Evolutionary conservation across 257 asterid species (phyloP).

Genomic region (Euphrasia confusa): DNA sequence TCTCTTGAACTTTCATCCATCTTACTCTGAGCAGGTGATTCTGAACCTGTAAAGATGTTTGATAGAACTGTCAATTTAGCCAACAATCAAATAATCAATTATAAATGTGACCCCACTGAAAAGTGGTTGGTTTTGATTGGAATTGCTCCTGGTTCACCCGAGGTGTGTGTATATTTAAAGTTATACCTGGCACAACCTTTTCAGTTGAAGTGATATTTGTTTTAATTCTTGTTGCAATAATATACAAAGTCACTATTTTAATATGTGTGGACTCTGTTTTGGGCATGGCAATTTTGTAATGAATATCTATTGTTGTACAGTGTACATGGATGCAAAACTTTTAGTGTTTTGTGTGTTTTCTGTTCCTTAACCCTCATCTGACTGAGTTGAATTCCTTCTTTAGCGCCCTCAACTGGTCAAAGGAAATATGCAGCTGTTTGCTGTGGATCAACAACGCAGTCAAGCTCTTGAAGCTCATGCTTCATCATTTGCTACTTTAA

Average conservation of each 20-base stretch:
- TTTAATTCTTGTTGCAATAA: too few species aligned
- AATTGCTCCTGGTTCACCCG: slow-evolving; percentile 89
- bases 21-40: slow-evolving; percentile 52
- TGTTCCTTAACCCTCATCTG: too few species aligned
- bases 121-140: slow-evolving; percentile 97
- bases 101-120: slow-evolving; percentile 83
- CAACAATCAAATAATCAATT: slow-evolving; percentile 83
- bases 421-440: slow-evolving; percentile 93
- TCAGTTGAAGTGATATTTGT: too few species aligned
- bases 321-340: too few species aligned
- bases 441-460: slow-evolving; percentile 97
- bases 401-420: slow-evolving; percentile 96
- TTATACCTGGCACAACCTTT: too few species aligned
- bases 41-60: slow-evolving; percentile 82
- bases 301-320: too few species aligned
- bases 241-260: too few species aligned
- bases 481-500: slow-evolving; percentile 84
- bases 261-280: too few species aligned
- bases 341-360: too few species aligned
- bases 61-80: slow-evolving; percentile 87
- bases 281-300: too few species aligned
- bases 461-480: slow-evolving; percentile 99
- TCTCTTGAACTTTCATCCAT: slow-evolving; percentile 7
- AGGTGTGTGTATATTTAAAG: slow-evolving; percentile 38
- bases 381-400: slow-evolving; percentile 23